Percentiles rank a stretch among this genome's conserved stretches.
Conservation (phyloP, 768 basidiomycete genomes). For the Hydnomerulius pinastri region DNA sequence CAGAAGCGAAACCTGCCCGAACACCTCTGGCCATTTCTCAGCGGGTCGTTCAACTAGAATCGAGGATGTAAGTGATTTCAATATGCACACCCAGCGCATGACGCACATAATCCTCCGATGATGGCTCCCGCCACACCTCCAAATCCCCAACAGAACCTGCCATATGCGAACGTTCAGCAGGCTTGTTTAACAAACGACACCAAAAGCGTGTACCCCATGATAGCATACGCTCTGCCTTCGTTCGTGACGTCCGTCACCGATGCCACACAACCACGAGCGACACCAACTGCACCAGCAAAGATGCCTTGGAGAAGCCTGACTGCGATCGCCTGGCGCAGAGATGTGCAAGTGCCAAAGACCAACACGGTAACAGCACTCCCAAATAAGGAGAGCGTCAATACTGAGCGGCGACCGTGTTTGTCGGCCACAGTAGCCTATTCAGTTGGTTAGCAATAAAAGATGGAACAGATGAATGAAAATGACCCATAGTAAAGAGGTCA, state of each 20-base stretch:
- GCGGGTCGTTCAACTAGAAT: constrained; percentile 77
- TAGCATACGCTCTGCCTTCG: constrained; percentile 93
- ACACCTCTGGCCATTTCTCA: constrained; percentile 80
- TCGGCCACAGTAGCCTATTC: constrained; percentile 87
- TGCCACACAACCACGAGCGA: constrained; percentile 85
- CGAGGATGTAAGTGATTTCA: constrained; percentile 10
- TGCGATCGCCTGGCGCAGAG: constrained; percentile 77
- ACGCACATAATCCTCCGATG: constrained; percentile 80
- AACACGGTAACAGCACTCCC: constrained; percentile 82
- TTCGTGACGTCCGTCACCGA: constrained; percentile 90
- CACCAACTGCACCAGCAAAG: constrained; percentile 93
- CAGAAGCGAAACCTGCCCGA: constrained; percentile 67
- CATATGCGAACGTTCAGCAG: constrained; percentile 5
- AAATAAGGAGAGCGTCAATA: constrained; percentile 81
- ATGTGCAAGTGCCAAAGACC: constrained; percentile 75
- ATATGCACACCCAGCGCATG: neutral
- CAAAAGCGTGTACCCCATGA: constrained; percentile 61
- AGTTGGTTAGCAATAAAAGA: constrained; percentile 10
- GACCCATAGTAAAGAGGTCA: constrained; percentile 94
- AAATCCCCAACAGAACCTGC: constrained; percentile 92
- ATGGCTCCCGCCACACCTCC: constrained; percentile 92
- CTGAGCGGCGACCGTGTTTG: constrained; percentile 82
- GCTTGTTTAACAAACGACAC: neutral
- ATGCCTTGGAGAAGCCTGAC: constrained; percentile 90
- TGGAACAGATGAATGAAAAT: constrained; percentile 15